Evolutionary conservation across 805 yeast genomes (phyloP).

Genomic region (Kluyveromyces lactis): DNA sequence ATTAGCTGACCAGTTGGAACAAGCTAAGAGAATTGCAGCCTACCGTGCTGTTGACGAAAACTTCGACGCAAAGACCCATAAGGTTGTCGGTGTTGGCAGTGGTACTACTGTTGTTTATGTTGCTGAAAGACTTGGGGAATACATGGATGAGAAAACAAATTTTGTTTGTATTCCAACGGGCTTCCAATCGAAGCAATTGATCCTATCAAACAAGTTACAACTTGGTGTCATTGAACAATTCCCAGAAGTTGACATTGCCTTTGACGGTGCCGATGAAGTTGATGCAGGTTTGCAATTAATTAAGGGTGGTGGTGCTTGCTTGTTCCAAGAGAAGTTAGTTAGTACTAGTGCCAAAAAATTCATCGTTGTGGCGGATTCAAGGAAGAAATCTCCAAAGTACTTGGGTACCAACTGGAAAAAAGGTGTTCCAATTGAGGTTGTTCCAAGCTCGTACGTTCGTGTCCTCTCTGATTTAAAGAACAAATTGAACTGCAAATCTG

Average conservation of each 20-base stretch:
- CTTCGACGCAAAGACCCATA: conserved; percentile 45
- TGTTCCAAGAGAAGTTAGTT: conserved; percentile 91
- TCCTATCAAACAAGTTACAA: conserved; percentile 68
- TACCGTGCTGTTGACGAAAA: conserved; percentile 82
- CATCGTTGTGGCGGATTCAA: conserved; percentile 83
- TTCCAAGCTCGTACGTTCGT: conserved; percentile 78
- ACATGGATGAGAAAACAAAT: conserved; percentile 30
- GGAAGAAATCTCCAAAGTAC: conserved; percentile 61
- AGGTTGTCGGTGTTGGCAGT: conserved; percentile 87
- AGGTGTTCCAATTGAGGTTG: conserved; percentile 94
- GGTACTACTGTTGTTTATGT: conserved; percentile 97
- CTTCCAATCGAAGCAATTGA: conserved; percentile 84
- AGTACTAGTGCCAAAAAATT: conserved; percentile 72
- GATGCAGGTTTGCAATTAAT: conserved; percentile 75
- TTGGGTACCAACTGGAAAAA: conserved; percentile 79
- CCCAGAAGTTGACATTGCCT: conserved; percentile 80
- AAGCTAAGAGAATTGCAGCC: conserved; percentile 86
- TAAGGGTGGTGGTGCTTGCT: conserved; percentile 98
- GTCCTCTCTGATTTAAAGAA: conserved; percentile 53
- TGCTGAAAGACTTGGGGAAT: conserved; percentile 79
- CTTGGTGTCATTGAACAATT: conserved; percentile 79
- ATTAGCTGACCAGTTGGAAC: conserved; percentile 46
- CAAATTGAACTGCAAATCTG: conserved; percentile 44
- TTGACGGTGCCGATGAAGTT: conserved; percentile 98
- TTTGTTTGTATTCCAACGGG: conserved; percentile 92